Conservation (phyloP, 148 eudicot species). For the Rhododendron kiyosumense region DNA sequence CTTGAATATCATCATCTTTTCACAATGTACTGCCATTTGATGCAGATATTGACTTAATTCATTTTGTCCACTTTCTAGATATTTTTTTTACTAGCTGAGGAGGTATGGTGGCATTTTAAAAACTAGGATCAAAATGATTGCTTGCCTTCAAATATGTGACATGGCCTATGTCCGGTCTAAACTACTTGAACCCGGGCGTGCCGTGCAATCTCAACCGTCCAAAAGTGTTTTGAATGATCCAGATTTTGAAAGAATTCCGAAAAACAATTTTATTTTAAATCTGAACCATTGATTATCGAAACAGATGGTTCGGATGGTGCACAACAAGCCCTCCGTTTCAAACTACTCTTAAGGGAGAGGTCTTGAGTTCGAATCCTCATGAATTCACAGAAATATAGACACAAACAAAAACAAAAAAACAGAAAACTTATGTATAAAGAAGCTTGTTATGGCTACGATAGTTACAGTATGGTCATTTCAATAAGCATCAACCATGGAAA, state of each 20-base stretch:
- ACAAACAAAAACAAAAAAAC: neutral
- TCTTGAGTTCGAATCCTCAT: too few relatives aligned
- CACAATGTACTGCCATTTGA: neutral
- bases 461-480: neutral
- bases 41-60: neutral
- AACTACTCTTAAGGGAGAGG: too few relatives aligned
- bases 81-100: neutral
- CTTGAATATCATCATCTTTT: neutral
- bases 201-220: too few relatives aligned
- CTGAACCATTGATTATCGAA: too few relatives aligned
- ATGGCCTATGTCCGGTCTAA: too few relatives aligned
- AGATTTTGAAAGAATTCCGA: too few relatives aligned
- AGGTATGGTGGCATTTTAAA: neutral
- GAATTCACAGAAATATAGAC: neutral
- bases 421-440: neutral
- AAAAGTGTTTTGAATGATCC: too few relatives aligned
- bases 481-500: neutral
- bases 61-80: neutral
- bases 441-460: neutral
- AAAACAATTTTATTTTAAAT: too few relatives aligned
- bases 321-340: too few relatives aligned
- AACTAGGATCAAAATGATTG: neutral
- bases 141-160: neutral
- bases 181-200: too few relatives aligned
- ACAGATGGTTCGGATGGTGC: too few relatives aligned